phyloP scores from a whole-genome alignment of 2,329 filamentous ascomycete genomes.

The Plectosphaerella sp. region DNA sequence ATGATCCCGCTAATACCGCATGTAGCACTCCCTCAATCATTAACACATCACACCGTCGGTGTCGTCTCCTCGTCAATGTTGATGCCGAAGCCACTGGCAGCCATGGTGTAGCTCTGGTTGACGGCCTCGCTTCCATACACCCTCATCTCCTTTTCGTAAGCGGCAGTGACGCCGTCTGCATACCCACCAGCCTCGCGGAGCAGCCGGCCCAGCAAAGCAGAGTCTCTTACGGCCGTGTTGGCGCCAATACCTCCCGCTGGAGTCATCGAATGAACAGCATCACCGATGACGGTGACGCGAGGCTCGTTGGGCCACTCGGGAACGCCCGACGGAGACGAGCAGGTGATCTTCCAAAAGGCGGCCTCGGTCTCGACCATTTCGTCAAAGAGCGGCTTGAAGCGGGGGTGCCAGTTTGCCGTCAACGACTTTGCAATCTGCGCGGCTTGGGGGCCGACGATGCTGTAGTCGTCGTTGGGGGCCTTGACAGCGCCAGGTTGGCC shows the following conservation, averaged over 20 bases:
- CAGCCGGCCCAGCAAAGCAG: conserved; percentile 48
- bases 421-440: conserved; percentile 54
- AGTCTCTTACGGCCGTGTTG: conserved; percentile 52
- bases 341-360: conserved; percentile 65
- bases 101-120: conserved; percentile 44
- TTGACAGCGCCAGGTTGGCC: conserved; percentile 52
- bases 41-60: neutral
- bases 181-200: conserved; percentile 49
- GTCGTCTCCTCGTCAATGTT: conserved; percentile 35
- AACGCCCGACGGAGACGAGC: conserved; percentile 53
- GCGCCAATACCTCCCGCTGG: conserved; percentile 52
- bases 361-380: conserved; percentile 52
- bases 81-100: conserved; percentile 36
- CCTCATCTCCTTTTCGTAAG: conserved; percentile 59
- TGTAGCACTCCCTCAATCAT: no score
- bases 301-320: conserved; percentile 56
- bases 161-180: conserved; percentile 46
- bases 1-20: no score
- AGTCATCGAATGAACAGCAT: conserved; percentile 55
- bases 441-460: conserved; percentile 50
- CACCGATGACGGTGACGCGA: conserved; percentile 54
- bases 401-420: conserved; percentile 50
- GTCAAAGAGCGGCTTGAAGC: conserved; percentile 52
- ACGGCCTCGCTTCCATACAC: conserved; percentile 56
- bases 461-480: conserved; percentile 55